These are phyloP conservation scores for Fusarium paranaense DNA, from an alignment of 2,329 filamentous ascomycete species.

Conservation along the genomic window DNA sequence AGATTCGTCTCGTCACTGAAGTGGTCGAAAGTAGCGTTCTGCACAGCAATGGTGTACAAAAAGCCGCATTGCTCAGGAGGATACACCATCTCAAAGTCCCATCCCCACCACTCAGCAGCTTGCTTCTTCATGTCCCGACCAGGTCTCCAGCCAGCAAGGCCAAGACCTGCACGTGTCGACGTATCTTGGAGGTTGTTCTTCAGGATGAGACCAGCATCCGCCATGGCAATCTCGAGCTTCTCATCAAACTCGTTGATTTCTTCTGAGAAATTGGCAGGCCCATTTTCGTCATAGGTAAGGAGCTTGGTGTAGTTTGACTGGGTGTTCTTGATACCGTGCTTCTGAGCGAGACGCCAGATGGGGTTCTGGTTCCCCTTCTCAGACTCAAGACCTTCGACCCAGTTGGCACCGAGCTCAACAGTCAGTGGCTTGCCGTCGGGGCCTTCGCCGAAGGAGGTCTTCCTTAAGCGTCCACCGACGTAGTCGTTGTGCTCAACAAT, in stretches of 20 bases:
- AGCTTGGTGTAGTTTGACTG: constrained; percentile 70
- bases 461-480: constrained; percentile 71
- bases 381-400: constrained; percentile 55
- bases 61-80: constrained; percentile 67
- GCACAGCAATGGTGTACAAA: constrained; percentile 65
- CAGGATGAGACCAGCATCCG: constrained; percentile 68
- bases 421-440: constrained; percentile 64
- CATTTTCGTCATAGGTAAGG: constrained; percentile 69
- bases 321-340: constrained; percentile 66
- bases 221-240: constrained; percentile 57
- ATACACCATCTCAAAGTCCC: constrained; percentile 69
- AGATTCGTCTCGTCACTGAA: constrained; percentile 72
- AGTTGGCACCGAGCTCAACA: constrained; percentile 76
- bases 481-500: constrained; percentile 73
- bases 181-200: constrained; percentile 70
- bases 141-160: constrained; percentile 72
- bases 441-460: constrained; percentile 66
- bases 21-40: constrained; percentile 72
- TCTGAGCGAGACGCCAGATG: constrained; percentile 71
- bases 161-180: constrained; percentile 68
- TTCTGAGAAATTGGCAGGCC: constrained; percentile 61
- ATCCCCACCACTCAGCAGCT: constrained; percentile 70
- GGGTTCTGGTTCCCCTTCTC: constrained; percentile 63
- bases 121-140: constrained; percentile 64
- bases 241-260: constrained; percentile 64